Conservation (phyloP, 2,329 filamentous ascomycete genomes). For the Torrubiella hemipterigena region DNA sequence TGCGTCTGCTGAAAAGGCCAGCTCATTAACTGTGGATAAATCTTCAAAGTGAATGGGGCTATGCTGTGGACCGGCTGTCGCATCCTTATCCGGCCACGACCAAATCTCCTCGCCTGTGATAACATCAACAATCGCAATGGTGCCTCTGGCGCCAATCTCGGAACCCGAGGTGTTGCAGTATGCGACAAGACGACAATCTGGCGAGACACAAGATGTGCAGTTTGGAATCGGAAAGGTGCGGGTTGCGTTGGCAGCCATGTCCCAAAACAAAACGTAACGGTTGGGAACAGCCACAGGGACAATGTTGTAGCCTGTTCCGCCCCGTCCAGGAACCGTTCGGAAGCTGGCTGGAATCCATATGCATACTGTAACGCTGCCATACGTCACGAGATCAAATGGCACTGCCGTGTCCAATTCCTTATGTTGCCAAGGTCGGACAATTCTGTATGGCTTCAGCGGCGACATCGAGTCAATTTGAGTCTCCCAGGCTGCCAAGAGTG, state of each 20-base stretch:
- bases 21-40: conserved; percentile 21
- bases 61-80: conserved; percentile 10
- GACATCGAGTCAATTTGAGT: conserved; percentile 14
- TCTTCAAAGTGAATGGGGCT: conserved; percentile 20
- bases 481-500: conserved; percentile 26
- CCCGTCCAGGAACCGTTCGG: conserved; percentile 17
- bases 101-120: conserved; percentile 22
- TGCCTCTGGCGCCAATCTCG: conserved; percentile 18
- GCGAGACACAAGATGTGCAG: conserved; percentile 23
- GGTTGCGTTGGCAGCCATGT: conserved; percentile 23
- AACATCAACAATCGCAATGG: conserved; percentile 24
- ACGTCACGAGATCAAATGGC: conserved; percentile 21
- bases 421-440: conserved; percentile 24
- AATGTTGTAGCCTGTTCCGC: conserved; percentile 19
- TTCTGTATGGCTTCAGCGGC: conserved; percentile 20
- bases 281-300: conserved; percentile 17
- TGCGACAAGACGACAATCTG: conserved; percentile 26
- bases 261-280: conserved; percentile 26
- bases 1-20: conserved; percentile 25
- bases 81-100: conserved; percentile 23
- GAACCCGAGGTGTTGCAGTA: conserved; percentile 24
- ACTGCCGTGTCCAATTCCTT: conserved; percentile 25
- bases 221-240: conserved; percentile 26
- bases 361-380: conserved; percentile 24
- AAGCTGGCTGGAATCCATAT: conserved; percentile 28